A percentile compares a stretch with the other conserved stretches of the same genome.
phyloP scores from a whole-genome alignment of 768 basidiomycete genomes.

The Pleurotus sapidus region DNA sequence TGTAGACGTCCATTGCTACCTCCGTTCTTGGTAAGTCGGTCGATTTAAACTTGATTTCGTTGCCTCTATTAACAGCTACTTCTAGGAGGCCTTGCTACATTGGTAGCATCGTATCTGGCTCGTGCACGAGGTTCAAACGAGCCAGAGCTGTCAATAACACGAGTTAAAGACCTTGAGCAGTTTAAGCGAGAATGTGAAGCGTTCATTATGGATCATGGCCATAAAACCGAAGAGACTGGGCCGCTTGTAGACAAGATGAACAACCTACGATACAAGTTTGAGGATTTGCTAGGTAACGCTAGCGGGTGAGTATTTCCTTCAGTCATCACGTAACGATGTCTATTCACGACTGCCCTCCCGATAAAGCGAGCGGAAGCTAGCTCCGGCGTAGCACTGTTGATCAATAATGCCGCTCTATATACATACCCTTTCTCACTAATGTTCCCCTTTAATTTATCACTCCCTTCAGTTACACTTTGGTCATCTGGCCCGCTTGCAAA shows the following conservation, averaged over 20 bases:
- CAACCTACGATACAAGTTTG: conserved; percentile 37
- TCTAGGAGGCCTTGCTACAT: conserved; percentile 60
- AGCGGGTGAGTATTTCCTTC: conserved; percentile 23
- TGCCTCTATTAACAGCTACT: not conserved
- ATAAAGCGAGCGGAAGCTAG: conserved; percentile 9
- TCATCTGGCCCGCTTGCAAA: too few relatives aligned
- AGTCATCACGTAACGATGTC: not conserved
- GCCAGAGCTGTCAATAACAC: conserved; percentile 58
- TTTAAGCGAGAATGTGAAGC: conserved; percentile 62
- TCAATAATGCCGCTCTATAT: too few relatives aligned
- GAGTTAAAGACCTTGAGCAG: conserved; percentile 59
- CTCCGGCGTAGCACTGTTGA: not conserved
- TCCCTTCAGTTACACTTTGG: too few relatives aligned
- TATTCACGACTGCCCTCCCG: not conserved
- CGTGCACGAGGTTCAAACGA: conserved; percentile 67
- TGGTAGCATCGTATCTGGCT: conserved; percentile 72
- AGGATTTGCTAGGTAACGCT: conserved; percentile 44
- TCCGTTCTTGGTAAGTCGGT: conserved; percentile 30
- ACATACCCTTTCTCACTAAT: too few relatives aligned
- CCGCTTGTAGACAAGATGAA: conserved; percentile 16
- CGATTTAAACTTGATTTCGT: conserved; percentile 7
- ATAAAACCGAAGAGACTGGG: conserved; percentile 22
- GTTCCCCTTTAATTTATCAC: too few relatives aligned
- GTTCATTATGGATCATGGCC: conserved; percentile 57
- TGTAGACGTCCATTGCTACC: conserved; percentile 33